Base-by-base conservation (phyloP, 129 eudicot species). In the Helichrysum umbraculigerum region DNA sequence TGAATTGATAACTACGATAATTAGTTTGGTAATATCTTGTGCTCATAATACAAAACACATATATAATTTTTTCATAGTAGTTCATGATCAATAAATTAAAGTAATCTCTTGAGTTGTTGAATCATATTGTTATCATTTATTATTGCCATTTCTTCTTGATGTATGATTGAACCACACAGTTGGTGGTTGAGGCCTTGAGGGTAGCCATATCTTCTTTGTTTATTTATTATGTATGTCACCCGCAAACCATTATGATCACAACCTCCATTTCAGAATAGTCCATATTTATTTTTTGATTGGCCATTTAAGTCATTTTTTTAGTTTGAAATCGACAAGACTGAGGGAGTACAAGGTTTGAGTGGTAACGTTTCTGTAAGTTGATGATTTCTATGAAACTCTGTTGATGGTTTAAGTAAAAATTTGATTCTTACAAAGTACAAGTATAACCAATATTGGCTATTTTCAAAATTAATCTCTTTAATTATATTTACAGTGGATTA, bases 401-500 rank as follows among this genome's bases (percentile, higher is more conserved):
- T 32, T 32, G 37, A 15, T 70, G 63, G 64, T 29, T 72, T 34
- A n/a, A 35, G 34, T 29, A 35, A 22, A 0, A 9, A 16, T 5
- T 33, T 0, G n/a, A 58, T 63, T 19, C 21, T 47, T 42, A 44
- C 22, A 29, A n/a, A n/a, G n/a, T n/a, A n/a, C n/a, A 21, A 62
- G 67, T 78, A n/a, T 34, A 34, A 8, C 33, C 39, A 62, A 29
- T 44, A n/a, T 37, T 56, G 11, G 25, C 25, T 65, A 32, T 52
- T 16, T 20, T 42, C 4, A 47, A 7, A 37, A 42, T 69, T 78
- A 35, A 59, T 41, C 59, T 44, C 14, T 73, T 61, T 37, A 12
- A 50, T 33, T 56, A 61, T 67, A 72, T 80, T 30, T 70, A 76
- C 82, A 92, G 98, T 80, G 98, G 98, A 61, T 84, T 90, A 39